Conservation (phyloP, 768 basidiomycete species). For the Tylopilus balloui region DNA sequence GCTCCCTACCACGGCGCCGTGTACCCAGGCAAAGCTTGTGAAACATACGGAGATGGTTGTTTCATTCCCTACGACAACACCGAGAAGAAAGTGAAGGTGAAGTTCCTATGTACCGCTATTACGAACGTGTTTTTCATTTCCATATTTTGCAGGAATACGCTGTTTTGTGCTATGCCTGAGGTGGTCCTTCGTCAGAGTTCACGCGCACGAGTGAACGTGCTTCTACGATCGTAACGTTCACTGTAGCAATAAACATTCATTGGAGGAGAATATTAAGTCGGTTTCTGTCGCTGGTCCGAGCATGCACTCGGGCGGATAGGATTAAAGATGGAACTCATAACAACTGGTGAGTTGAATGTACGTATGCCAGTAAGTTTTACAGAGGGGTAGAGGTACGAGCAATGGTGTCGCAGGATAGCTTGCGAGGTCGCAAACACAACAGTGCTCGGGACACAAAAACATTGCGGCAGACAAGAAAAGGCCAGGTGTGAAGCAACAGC, state of each 20-base stretch:
- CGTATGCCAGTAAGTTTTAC: no score
- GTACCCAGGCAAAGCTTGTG: constrained; percentile 63
- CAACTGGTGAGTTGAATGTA: neutral
- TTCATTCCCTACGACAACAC: constrained; percentile 50
- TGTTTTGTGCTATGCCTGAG: constrained; percentile 36
- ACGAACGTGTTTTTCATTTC: neutral
- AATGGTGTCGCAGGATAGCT: constrained; percentile 2
- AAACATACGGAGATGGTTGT: constrained; percentile 47
- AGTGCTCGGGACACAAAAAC: constrained; percentile 16
- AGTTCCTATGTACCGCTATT: constrained; percentile 1
- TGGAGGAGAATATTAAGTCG: constrained; percentile 1
- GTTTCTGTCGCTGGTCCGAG: neutral
- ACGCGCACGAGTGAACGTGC: neutral
- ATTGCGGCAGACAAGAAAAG: constrained; percentile 4
- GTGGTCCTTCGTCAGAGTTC: neutral
- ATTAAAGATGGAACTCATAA: neutral
- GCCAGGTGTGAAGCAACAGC: neutral
- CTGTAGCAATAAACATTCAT: constrained; percentile 9
- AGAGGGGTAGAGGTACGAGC: neutral
- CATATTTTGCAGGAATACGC: constrained; percentile 35
- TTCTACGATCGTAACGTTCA: neutral
- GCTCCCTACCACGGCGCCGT: constrained; percentile 48
- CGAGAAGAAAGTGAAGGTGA: constrained; percentile 51
- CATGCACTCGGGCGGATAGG: neutral
- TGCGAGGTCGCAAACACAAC: constrained; percentile 11